Evolutionary conservation across 1,139 yeast genomes (phyloP), one percentile per base, ranked within the genome.

Genomic region (Scheffersomyces titani): DNA sequence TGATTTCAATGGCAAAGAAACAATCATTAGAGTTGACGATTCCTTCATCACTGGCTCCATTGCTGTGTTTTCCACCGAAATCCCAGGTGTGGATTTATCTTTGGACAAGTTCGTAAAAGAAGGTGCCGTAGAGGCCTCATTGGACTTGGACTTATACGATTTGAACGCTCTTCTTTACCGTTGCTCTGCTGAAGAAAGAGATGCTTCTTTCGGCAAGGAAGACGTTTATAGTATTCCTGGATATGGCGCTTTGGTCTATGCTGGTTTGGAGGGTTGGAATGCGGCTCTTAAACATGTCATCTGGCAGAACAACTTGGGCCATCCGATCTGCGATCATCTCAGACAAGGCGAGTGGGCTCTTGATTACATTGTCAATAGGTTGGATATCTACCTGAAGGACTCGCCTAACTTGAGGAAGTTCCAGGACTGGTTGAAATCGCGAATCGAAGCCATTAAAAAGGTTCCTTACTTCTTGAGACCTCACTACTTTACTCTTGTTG

Each of bases 201-300:
- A 92, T 68, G 83, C 86, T 16, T 86, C 94, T 63, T 80, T 73
- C 22, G 97, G 97, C 4, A 64, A 71, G 7, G 88, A 81, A 54
- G 97, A 97, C 5, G 84, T 84, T 0, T 94, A 94, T 71, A 70
- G 74, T 55, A 80, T 94, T 53, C 98, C 98, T 0, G 77, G 81
- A 45, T 77, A 83, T 70, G 98, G 98, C 0, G 74, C 76, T 18
- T 77, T 93, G 52, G 88, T 87, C 0, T 94, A 92, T 71, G 93
- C 97, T 50, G 99, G 99, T 13, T 76, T 94, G 36, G 96, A 91
- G 73, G 99, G 99, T 3, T 94, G 97, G 97, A 84, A 87, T 52
- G 80, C 92, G 0, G 88, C 88, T 0, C 73, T 93, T 60, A 81
- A 84, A 58, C 74, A 78, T 36, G 83, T 92, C 9, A 86, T 92